Percentiles rank a stretch among this genome's conserved stretches.
Evolutionary conservation across 495 filamentous ascomycete species (phyloP).

Genomic region (Entonaema liquescens): DNA sequence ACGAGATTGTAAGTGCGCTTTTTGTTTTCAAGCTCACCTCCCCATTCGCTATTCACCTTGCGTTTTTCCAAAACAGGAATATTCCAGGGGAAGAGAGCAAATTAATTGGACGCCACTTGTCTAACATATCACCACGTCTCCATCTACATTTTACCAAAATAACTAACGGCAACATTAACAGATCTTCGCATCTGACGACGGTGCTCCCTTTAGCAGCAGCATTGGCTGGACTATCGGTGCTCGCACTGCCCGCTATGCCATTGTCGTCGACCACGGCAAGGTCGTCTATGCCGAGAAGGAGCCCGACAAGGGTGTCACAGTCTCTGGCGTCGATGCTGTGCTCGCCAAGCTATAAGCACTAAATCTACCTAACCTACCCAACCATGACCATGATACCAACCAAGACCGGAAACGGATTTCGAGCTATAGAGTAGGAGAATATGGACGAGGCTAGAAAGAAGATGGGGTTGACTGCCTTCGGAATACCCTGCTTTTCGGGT

Average conservation of each 20-base stretch:
- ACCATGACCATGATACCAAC: constrained; percentile 3
- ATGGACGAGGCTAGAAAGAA: neutral
- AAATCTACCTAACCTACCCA: neutral
- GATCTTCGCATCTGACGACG: constrained; percentile 88
- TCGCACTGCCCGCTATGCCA: constrained; percentile 81
- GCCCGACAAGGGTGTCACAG: constrained; percentile 72
- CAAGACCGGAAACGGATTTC: neutral
- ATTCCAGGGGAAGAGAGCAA: neutral
- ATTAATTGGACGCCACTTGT: constrained; percentile 26
- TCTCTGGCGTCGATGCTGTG: constrained; percentile 78
- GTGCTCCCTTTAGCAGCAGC: constrained; percentile 77
- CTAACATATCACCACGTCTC: neutral
- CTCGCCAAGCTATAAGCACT: constrained; percentile 68
- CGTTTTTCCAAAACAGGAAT: constrained; percentile 4
- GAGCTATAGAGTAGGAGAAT: neutral
- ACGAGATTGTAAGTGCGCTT: constrained; percentile 71
- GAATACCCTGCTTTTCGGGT: too few species aligned
- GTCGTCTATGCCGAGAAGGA: constrained; percentile 87
- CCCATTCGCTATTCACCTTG: neutral
- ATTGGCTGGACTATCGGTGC: constrained; percentile 83
- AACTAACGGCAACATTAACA: constrained; percentile 44
- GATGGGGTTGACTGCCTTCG: neutral
- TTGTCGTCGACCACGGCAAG: constrained; percentile 90
- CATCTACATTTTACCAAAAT: too few species aligned
- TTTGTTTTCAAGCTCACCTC: too few species aligned